Evolutionary conservation across 2,329 filamentous ascomycete species (phyloP).

Genomic region (Fusarium vanettenii): DNA sequence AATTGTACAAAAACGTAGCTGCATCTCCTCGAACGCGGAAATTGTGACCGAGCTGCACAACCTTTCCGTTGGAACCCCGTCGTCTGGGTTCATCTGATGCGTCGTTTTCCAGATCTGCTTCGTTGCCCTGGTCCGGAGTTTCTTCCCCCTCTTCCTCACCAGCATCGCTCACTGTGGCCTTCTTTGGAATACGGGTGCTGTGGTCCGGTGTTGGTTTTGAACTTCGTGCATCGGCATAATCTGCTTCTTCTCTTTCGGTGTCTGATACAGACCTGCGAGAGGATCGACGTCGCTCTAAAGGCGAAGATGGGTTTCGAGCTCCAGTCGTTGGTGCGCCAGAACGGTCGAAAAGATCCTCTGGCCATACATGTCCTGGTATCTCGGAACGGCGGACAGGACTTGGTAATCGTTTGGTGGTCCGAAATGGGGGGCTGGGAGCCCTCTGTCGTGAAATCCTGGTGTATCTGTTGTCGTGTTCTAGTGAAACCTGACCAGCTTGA

Average conservation of each 20-base stretch:
- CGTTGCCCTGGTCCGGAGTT: background rate
- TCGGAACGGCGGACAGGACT: constrained; percentile 17
- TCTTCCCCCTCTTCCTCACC: background rate
- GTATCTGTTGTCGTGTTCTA: constrained; percentile 4
- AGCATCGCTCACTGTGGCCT: background rate
- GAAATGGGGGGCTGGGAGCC: constrained; percentile 22
- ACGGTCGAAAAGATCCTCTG: constrained; percentile 17
- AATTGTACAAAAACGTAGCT: constrained; percentile 24
- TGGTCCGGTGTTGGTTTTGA: background rate
- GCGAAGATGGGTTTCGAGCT: background rate
- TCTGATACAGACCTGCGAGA: background rate
- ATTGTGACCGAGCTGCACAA: constrained; percentile 11
- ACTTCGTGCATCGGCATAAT: background rate
- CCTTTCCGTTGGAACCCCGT: background rate
- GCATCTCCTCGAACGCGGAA: constrained; percentile 26
- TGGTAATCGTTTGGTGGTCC: constrained; percentile 14
- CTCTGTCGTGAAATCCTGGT: constrained; percentile 1
- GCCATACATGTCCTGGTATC: constrained; percentile 6
- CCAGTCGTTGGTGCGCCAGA: background rate
- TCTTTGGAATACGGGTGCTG: background rate
- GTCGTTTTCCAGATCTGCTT: background rate
- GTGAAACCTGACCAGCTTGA: constrained; percentile 27
- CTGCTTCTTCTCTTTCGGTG: background rate
- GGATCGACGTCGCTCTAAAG: background rate
- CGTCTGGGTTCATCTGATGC: background rate